Conservation (phyloP, 805 yeast genomes). For the Dipodascopsis uninucleata region DNA sequence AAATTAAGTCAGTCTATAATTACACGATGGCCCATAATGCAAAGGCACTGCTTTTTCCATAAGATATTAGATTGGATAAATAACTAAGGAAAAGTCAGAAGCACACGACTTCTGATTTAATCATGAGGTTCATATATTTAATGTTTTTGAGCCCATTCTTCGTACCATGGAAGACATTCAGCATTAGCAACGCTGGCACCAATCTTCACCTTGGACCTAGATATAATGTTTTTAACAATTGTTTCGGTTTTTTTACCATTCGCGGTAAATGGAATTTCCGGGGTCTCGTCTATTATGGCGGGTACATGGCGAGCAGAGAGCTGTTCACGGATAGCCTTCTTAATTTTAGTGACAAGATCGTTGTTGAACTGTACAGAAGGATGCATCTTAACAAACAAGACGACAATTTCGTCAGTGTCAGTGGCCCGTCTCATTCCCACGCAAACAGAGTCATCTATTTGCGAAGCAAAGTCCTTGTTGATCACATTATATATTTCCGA, state of each 20-base stretch:
- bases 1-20: no score
- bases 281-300: conserved; percentile 25
- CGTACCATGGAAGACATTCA: conserved; percentile 28
- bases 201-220: conserved; percentile 19
- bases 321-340: conserved; percentile 19
- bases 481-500: conserved; percentile 29
- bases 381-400: conserved; percentile 25
- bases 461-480: conserved; percentile 19
- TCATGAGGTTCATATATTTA: no score
- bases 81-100: no score
- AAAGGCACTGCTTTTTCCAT: no score
- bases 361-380: conserved; percentile 9
- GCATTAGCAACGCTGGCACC: conserved; percentile 31
- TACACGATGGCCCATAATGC: no score
- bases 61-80: no score
- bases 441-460: conserved; percentile 27
- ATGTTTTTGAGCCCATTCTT: conserved; percentile 24
- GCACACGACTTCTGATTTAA: no score
- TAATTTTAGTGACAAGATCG: conserved; percentile 14
- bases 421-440: conserved; percentile 27
- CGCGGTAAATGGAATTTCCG: conserved; percentile 30
- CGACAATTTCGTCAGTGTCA: conserved; percentile 28
- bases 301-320: conserved; percentile 30
- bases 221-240: conserved; percentile 26
- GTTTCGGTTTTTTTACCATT: conserved; percentile 31